Percentiles rank a stretch among this genome's conserved stretches.
Evolutionary conservation across 164 flowering plant genomes (phyloP).

Genomic region (Chloranthus sessilifolius): DNA sequence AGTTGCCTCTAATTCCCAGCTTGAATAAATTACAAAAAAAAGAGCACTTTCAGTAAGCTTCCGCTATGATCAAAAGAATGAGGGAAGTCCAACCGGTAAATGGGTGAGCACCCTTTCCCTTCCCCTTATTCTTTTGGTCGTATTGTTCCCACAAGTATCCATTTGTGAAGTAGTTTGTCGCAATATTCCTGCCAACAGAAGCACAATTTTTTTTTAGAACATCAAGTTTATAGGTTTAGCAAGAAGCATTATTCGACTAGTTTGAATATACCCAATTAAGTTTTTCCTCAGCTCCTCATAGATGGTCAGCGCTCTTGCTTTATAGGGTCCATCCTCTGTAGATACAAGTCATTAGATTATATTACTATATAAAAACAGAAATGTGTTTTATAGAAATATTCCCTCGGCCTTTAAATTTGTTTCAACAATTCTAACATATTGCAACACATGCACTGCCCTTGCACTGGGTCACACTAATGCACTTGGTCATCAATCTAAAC

Average conservation of each 20-base stretch:
- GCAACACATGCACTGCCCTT: no score
- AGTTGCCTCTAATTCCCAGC: no score
- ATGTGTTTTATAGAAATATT: no score
- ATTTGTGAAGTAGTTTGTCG: conserved; percentile 50
- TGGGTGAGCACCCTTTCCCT: conserved; percentile 77
- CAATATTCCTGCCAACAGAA: conserved; percentile 64
- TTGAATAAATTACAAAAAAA: neutral
- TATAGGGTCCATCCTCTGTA: conserved; percentile 51
- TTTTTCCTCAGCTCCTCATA: conserved; percentile 68
- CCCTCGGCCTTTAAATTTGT: no score
- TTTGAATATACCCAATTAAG: conserved; percentile 82
- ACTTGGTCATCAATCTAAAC: no score
- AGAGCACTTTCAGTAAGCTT: conserved; percentile 31
- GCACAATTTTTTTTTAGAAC: no score
- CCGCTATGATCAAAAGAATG: conserved; percentile 78
- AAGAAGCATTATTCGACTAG: no score
- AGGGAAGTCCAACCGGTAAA: conserved; percentile 98
- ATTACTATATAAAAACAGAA: no score
- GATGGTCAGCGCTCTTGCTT: conserved; percentile 37
- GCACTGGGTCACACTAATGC: no score
- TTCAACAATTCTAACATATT: no score
- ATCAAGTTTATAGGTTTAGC: no score
- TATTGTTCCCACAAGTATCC: conserved; percentile 97
- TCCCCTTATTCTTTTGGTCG: conserved; percentile 68
- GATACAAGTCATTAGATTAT: neutral